These are phyloP conservation scores for Rhizopus sp. DNA, from an alignment of 371 early-diverging fungal species.

Conservation along the genomic window DNA sequence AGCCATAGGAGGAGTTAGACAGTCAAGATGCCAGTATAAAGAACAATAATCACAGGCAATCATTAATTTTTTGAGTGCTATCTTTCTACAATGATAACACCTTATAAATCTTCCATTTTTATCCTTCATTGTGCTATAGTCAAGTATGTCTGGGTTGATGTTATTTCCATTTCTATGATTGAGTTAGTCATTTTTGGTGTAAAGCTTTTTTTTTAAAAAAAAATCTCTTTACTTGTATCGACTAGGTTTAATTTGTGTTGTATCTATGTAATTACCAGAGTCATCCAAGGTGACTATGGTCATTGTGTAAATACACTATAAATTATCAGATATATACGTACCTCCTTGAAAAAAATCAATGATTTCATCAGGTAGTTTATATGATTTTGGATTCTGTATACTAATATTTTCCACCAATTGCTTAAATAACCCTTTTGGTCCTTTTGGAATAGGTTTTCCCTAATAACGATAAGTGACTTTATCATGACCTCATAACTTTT, in stretches of 20 bases:
- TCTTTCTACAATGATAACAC: slow-evolving; percentile 66
- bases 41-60: slow-evolving; percentile 84
- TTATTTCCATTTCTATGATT: slow-evolving; percentile 30
- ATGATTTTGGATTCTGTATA: slow-evolving; percentile 49
- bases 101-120: slow-evolving; percentile 52
- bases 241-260: slow-evolving; percentile 37
- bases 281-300: slow-evolving; percentile 57
- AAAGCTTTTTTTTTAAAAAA: no score
- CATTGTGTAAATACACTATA: slow-evolving; percentile 14
- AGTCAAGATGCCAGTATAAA: slow-evolving; percentile 87
- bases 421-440: slow-evolving; percentile 31
- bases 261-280: slow-evolving; percentile 59
- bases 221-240: slow-evolving; percentile 27
- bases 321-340: slow-evolving; percentile 22
- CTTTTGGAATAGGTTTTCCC: background rate
- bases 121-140: slow-evolving; percentile 53
- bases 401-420: slow-evolving; percentile 42
- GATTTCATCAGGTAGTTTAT: slow-evolving; percentile 49
- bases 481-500: background rate
- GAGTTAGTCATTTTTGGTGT: background rate
- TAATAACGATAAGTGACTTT: slow-evolving; percentile 18
- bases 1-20: slow-evolving; percentile 74
- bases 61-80: slow-evolving; percentile 55
- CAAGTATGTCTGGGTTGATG: slow-evolving; percentile 34
- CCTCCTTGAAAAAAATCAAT: slow-evolving; percentile 55